Conservation (phyloP, 306 rosid genomes). For the Cucurbita moschata region DNA sequence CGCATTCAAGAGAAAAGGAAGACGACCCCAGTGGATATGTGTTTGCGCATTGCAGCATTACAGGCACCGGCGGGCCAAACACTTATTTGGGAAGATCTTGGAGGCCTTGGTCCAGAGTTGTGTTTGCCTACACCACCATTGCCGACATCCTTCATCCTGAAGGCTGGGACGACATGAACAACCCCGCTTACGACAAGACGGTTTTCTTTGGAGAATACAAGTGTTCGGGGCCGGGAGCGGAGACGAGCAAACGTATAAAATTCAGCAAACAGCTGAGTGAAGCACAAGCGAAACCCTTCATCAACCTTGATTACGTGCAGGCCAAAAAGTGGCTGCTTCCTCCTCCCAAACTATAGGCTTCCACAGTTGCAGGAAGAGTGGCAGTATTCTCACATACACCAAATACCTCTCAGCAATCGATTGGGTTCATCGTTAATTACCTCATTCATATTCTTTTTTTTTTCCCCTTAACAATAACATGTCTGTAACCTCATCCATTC, state of each 20-base stretch:
- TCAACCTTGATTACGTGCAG: neutral
- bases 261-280: neutral
- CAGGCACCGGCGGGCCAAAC: conserved; percentile 15
- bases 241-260: neutral
- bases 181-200: neutral
- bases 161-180: conserved; percentile 29
- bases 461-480: no score
- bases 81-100: conserved; percentile 47
- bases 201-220: neutral
- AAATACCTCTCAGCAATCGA: no score
- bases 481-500: no score
- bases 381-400: no score
- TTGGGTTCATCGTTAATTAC: no score
- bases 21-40: conserved; percentile 17
- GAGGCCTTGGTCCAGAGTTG: conserved; percentile 21
- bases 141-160: neutral
- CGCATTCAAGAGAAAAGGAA: conserved; percentile 26
- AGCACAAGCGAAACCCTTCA: neutral
- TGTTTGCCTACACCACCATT: conserved; percentile 30
- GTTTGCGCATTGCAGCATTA: conserved; percentile 38
- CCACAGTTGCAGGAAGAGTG: no score
- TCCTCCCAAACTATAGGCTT: neutral
- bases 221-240: neutral
- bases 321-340: neutral
- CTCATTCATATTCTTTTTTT: no score